Base-by-base conservation (phyloP, 164 flowering plant genomes). In the Cinnamomum chago region DNA sequence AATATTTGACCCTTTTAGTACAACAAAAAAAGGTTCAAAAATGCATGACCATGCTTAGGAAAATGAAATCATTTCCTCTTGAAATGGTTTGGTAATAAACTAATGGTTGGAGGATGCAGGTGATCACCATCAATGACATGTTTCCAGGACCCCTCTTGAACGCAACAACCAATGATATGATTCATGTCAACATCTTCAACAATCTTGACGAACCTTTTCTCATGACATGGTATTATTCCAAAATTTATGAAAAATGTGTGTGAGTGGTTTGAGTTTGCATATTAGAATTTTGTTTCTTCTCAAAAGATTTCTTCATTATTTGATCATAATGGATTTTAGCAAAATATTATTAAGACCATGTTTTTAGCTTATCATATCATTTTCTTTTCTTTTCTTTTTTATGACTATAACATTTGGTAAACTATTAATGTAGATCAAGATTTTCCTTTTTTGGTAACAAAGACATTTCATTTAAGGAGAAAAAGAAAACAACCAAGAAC, bases 111-210 rank as follows among this genome's bases (percentile, higher is more conserved):
- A 25, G n/a, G 60, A 14, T 15, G 58, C 82, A 92, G 94, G 89
- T 90, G 13, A 92, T 92, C 5, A 80, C 85, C 52, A 90, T 92
- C 70, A 90, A 92, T 70, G 92, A 86, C 5, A 70, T 79, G 88
- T 89, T 90, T 52, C 93, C 92, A 0, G 94, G 93, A 66, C 94
- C 94, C 0, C 76, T 89, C 5, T 80, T 92, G 79, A 92, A 89
- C 64, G 75, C 87, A 7, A 87, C 92, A 2, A 89, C 93, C 30
- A 88, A 89, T 62, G 90, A 90, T 50, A 2, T 74, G 17, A 73
- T 89, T 68, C 81, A 83, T 50, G 85, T 92, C 17, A 90, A 88
- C 70, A 84, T 90, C 70, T 81, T 79, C 76, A 92, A 92, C 85
- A 78, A 87, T 66, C 14, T 92, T 77, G 86, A 83, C 25, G 97